Base-by-base conservation (phyloP, 2,329 filamentous ascomycete genomes). In the Stagonosporopsis rhizophila region DNA sequence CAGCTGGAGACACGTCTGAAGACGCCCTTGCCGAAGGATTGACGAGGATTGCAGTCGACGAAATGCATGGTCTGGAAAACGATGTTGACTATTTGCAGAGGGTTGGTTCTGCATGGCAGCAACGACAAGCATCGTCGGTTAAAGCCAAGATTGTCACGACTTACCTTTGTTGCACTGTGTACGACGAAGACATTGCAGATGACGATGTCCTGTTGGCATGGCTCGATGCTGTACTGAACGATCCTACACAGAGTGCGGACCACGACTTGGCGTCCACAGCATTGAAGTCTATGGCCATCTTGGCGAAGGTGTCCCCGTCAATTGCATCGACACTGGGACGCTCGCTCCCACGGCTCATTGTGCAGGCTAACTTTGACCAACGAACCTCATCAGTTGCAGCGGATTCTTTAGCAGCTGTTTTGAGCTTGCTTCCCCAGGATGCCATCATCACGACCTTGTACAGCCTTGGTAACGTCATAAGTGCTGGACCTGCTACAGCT, bases 391-490 rank as follows among this genome's bases (percentile, higher is more conserved):
- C 82, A 2, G 83, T 94, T 30, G 94, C 94, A 25, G 92, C 93
- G n/a, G 87, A 87, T 62, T 95, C 90, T 66, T 81, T 99, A 30
- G 92, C 93, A 2, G 89, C 88, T 63, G 87, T 96, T 17, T 80
- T 99, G 52, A 89, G 88, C 64, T 83, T 89, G 67, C 83, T 98
- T 12, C 96, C 95, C 1, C 90, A 96, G 67, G 95, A 99, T 79
- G 89, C 92, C 32, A 85, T 96, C 32, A 98, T 99, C 64, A 96
- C 93, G 5, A 98, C 93, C 1, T 81, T 99, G 9, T 99, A 99
- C 77, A 95, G 92, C 0, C 83, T 99, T n/a, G 95, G 95, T 19
- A 99, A 99, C 72, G 89, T 96, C 4, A 82, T 99, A 14, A 97
- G 92, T 66, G 88, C 92, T 5, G 87, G 85, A 42, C 82, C 83